These are phyloP conservation scores for Macrocybe sp. DNA, from an alignment of 1,284 basidiomycete genomes.

Conservation along the genomic window DNA sequence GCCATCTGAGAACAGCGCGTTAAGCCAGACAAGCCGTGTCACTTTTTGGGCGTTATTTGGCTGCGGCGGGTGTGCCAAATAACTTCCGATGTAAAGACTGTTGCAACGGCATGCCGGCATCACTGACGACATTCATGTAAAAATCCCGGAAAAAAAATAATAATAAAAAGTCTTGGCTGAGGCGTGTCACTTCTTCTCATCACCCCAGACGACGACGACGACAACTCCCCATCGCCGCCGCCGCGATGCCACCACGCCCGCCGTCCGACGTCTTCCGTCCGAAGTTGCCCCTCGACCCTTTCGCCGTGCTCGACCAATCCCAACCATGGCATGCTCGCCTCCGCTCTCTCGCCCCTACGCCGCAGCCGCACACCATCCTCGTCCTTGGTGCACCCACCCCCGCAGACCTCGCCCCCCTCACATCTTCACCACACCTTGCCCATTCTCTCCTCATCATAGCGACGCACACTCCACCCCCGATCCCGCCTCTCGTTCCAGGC, in stretches of 20 bases:
- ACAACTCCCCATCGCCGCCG: neutral
- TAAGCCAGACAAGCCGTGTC: too few relatives aligned
- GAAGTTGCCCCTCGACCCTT: conserved; percentile 46
- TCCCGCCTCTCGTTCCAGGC: conserved; percentile 16
- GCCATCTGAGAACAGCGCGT: too few relatives aligned
- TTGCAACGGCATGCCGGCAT: too few relatives aligned
- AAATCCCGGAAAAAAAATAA: too few relatives aligned
- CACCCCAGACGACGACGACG: neutral
- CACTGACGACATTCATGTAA: too few relatives aligned
- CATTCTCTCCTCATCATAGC: conserved; percentile 45
- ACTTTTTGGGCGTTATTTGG: too few relatives aligned
- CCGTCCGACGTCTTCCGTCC: conserved; percentile 38
- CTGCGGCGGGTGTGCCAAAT: too few relatives aligned
- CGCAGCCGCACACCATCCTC: conserved; percentile 41
- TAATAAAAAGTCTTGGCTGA: too few relatives aligned
- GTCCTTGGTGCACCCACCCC: conserved; percentile 41
- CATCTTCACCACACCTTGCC: conserved; percentile 39
- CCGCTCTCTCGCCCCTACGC: conserved; percentile 19
- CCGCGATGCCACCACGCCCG: neutral
- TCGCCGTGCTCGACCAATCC: conserved; percentile 24
- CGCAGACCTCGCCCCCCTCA: conserved; percentile 38
- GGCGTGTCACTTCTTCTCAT: too few relatives aligned
- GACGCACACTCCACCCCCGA: conserved; percentile 37
- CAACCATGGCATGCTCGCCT: conserved; percentile 32
- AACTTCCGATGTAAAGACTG: too few relatives aligned